Conservation (phyloP, 345 rosid genomes). For the Arabidopsis thaliana region TAIR10.1 NC_003070.9:16549001-16549500, state of each 20-base stretch:
- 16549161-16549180: not conserved
- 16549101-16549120: conserved; percentile 4
- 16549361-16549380: conserved; percentile 12
- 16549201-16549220: conserved; percentile 10
- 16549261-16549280: not conserved
- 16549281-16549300: conserved; percentile 16
- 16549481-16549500: conserved; percentile 5
- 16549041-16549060: conserved; percentile 20
- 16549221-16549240: not conserved
- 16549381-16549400: conserved; percentile 6
- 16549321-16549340: not conserved
- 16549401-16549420: conserved; percentile 5
- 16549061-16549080: not conserved
- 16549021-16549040: not conserved
- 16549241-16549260: not conserved
- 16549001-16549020: not conserved
- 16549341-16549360: not conserved
- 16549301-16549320: conserved; percentile 2
- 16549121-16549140: not conserved
- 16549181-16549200: not conserved
- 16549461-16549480: not conserved
- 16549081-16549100: conserved; percentile 10
- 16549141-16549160: conserved; percentile 3
- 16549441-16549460: conserved; percentile 11
- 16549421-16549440: conserved; percentile 17